Evolutionary conservation across 2,329 filamentous ascomycete genomes (phyloP).

Genomic region (Neurospora sp.): DNA sequence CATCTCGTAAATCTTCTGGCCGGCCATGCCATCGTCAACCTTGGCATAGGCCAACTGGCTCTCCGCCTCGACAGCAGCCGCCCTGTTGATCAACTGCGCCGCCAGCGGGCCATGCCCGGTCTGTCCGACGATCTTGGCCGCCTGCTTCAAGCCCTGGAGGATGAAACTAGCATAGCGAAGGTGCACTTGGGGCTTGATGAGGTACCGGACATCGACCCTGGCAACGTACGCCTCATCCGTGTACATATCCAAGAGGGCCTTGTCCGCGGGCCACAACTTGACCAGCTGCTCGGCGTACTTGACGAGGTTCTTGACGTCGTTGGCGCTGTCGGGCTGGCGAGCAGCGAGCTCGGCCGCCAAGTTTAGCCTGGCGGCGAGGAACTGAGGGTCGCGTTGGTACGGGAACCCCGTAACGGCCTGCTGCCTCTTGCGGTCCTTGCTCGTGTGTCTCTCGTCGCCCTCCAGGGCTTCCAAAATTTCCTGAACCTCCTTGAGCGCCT

Average conservation of each 20-base stretch:
- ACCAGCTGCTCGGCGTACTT: slow-evolving; percentile 29
- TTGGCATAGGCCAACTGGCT: slow-evolving; percentile 15
- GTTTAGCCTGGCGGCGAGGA: slow-evolving; percentile 32
- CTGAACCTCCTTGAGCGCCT: slow-evolving; percentile 36
- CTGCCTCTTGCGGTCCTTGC: slow-evolving; percentile 5
- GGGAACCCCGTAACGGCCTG: slow-evolving; percentile 17
- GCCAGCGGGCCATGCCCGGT: slow-evolving; percentile 21
- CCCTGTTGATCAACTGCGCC: slow-evolving; percentile 29
- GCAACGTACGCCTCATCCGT: slow-evolving; percentile 22
- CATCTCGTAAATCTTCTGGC: neutral
- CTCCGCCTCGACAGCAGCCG: slow-evolving; percentile 22
- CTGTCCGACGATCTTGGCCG: slow-evolving; percentile 28
- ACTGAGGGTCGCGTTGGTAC: slow-evolving; percentile 33
- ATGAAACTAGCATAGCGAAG: slow-evolving; percentile 26
- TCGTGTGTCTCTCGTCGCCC: slow-evolving; percentile 28
- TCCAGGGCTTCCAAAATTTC: slow-evolving; percentile 41
- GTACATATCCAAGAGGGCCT: slow-evolving; percentile 28
- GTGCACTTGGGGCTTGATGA: slow-evolving; percentile 26
- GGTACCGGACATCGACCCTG: slow-evolving; percentile 21
- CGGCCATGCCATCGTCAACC: neutral
- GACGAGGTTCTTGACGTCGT: slow-evolving; percentile 26
- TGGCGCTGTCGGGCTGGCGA: slow-evolving; percentile 11
- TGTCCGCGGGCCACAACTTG: slow-evolving; percentile 30
- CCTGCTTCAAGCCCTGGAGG: slow-evolving; percentile 35
- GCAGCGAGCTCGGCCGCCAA: slow-evolving; percentile 31